A percentile compares a stretch with the other conserved stretches of the same genome.
phyloP scores from a whole-genome alignment of 371 early-diverging fungal species.

The Haplosporangium sp. region DNA sequence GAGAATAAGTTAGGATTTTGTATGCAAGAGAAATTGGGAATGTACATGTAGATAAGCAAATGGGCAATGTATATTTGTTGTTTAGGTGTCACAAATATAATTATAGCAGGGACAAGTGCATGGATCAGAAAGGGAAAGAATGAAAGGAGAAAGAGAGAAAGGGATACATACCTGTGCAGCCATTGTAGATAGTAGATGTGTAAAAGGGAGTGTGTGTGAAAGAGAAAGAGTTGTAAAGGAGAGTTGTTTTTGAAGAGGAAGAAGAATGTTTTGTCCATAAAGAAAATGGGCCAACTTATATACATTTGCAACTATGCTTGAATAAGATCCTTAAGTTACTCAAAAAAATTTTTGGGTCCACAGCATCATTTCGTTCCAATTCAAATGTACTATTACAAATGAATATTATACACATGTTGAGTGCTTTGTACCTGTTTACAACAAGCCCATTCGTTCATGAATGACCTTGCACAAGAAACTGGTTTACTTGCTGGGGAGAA shows the following conservation, averaged over 20 bases:
- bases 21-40: background rate
- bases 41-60: background rate
- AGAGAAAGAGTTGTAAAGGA: background rate
- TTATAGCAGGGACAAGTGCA: background rate
- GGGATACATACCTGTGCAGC: constrained; percentile 3
- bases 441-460: too few species aligned
- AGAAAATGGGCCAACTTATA: constrained; percentile 2
- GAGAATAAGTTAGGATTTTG: constrained; percentile 2
- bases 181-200: background rate
- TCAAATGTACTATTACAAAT: too few species aligned
- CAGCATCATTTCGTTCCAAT: too few species aligned
- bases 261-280: background rate
- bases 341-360: background rate
- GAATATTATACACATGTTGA: too few species aligned
- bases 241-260: background rate
- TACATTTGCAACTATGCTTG: background rate
- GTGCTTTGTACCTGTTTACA: too few species aligned
- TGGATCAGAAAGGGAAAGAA: background rate
- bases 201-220: background rate
- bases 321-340: constrained; percentile 29
- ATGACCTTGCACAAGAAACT: too few species aligned
- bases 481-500: too few species aligned
- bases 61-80: too few species aligned
- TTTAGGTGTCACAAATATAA: background rate
- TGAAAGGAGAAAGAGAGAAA: background rate